Evolutionary conservation across 2,329 filamentous ascomycete genomes (phyloP).

Genomic region (Coleophoma crateriformis): DNA sequence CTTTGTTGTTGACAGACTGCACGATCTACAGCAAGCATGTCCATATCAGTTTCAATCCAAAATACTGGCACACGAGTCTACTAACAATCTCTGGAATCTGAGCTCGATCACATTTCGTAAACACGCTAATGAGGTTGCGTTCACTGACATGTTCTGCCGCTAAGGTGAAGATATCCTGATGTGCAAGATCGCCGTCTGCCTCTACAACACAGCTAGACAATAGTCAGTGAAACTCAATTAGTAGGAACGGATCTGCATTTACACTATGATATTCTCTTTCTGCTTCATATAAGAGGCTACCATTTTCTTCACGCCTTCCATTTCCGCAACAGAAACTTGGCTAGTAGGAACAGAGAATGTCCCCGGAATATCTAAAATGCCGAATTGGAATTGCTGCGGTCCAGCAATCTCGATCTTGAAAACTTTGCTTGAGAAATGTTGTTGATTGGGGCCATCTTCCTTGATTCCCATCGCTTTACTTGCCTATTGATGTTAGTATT

Average conservation of each 20-base stretch:
- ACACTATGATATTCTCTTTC: conserved; percentile 33
- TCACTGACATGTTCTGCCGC: conserved; percentile 23
- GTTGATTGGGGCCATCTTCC: conserved; percentile 15
- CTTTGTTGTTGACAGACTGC: conserved; percentile 5
- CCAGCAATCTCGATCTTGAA: conserved; percentile 32
- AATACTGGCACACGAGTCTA: not conserved
- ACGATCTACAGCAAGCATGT: conserved; percentile 6
- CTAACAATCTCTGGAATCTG: conserved; percentile 13
- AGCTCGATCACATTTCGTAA: conserved; percentile 32
- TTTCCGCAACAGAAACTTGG: conserved; percentile 24
- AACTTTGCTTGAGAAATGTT: conserved; percentile 32
- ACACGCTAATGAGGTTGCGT: conserved; percentile 28
- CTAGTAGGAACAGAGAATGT: conserved; percentile 19
- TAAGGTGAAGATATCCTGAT: conserved; percentile 24
- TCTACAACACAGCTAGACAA: conserved; percentile 27
- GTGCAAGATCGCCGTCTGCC: conserved; percentile 25
- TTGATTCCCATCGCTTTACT: conserved; percentile 27
- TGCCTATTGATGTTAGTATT: conserved; percentile 5
- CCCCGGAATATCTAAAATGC: conserved; percentile 32
- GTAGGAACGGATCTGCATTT: conserved; percentile 7
- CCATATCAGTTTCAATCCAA: not conserved
- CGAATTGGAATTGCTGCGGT: conserved; percentile 30
- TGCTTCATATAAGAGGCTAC: conserved; percentile 30
- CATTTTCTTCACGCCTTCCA: conserved; percentile 25
- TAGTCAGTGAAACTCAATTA: not conserved